These are phyloP conservation scores for Piloderma croceum DNA, from an alignment of 768 basidiomycete species.

Conservation along the genomic window DNA sequence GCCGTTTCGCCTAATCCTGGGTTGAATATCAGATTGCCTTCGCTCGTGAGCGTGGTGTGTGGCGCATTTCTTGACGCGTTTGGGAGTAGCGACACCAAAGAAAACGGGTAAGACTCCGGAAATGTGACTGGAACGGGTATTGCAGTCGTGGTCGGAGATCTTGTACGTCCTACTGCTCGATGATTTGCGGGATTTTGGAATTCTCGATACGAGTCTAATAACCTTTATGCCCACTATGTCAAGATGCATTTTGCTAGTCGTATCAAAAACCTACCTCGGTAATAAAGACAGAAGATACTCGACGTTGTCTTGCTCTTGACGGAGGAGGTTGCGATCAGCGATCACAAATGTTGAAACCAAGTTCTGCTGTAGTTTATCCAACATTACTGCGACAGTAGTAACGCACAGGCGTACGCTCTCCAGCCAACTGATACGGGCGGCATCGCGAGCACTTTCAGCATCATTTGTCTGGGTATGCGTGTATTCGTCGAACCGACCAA, in stretches of 20 bases:
- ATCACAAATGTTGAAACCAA: conserved; percentile 62
- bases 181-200: conserved; percentile 63
- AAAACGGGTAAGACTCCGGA: conserved; percentile 92
- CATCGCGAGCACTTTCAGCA: conserved; percentile 59
- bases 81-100: conserved; percentile 65
- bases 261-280: conserved; percentile 55
- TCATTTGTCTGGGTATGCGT: conserved; percentile 58
- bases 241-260: not conserved
- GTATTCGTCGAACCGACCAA: conserved; percentile 88
- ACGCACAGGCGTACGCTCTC: conserved; percentile 88
- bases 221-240: conserved; percentile 34
- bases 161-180: conserved; percentile 64
- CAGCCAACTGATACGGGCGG: conserved; percentile 80
- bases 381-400: conserved; percentile 82
- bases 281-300: conserved; percentile 79
- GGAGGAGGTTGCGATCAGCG: conserved; percentile 53
- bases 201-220: conserved; percentile 86
- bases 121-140: conserved; percentile 72
- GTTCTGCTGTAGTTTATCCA: conserved; percentile 83
- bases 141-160: conserved; percentile 52
- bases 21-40: conserved; percentile 55
- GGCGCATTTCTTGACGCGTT: conserved; percentile 42
- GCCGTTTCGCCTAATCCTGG: conserved; percentile 82
- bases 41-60: conserved; percentile 34
- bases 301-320: conserved; percentile 88